Percentiles rank a stretch among this genome's conserved stretches.
phyloP scores from a whole-genome alignment of 306 rosid genomes.

The Cucumis cinereus region DNA sequence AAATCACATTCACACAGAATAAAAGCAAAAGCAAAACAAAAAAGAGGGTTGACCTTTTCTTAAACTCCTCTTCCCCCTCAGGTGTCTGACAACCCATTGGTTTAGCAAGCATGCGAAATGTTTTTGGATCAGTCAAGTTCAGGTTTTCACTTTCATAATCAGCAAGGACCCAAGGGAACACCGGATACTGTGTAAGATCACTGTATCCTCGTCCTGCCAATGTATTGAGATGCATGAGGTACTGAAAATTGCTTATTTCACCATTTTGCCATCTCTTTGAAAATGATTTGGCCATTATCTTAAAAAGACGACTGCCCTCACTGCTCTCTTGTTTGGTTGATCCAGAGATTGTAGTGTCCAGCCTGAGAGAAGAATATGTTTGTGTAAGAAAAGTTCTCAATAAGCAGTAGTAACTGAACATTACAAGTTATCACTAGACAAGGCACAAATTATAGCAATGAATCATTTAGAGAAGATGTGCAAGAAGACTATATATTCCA shows the following conservation, averaged over 20 bases:
- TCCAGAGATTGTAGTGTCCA: slow-evolving; percentile 99
- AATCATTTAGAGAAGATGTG: slow-evolving; percentile 3
- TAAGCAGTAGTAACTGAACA: not conserved
- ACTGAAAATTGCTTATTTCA: slow-evolving; percentile 96
- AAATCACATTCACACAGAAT: not conserved
- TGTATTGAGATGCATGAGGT: slow-evolving; percentile 98
- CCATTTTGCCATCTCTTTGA: slow-evolving; percentile 99
- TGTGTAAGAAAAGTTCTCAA: not conserved
- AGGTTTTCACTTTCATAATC: slow-evolving; percentile 88
- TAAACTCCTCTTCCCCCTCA: slow-evolving; percentile 97
- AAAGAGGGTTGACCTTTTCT: slow-evolving; percentile 50
- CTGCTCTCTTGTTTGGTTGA: slow-evolving; percentile 82
- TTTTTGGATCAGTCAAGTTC: slow-evolving; percentile 59
- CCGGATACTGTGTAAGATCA: slow-evolving; percentile 98
- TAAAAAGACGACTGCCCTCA: slow-evolving; percentile 93
- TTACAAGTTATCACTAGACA: not conserved
- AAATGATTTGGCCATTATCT: slow-evolving; percentile 84
- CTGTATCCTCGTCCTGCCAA: slow-evolving; percentile 99
- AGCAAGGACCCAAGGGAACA: slow-evolving; percentile 97
- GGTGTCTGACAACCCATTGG: slow-evolving; percentile 99
- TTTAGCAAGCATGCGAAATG: slow-evolving; percentile 78
- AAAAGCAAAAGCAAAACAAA: not conserved
- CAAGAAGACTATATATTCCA: slow-evolving; percentile 13
- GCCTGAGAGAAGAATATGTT: slow-evolving; percentile 35
- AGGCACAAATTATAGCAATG: not conserved